Evolutionary conservation across 1,139 yeast species (phyloP), one percentile per base, ranked within the genome.

Genomic region (Debaryomycetaceae sp.): DNA sequence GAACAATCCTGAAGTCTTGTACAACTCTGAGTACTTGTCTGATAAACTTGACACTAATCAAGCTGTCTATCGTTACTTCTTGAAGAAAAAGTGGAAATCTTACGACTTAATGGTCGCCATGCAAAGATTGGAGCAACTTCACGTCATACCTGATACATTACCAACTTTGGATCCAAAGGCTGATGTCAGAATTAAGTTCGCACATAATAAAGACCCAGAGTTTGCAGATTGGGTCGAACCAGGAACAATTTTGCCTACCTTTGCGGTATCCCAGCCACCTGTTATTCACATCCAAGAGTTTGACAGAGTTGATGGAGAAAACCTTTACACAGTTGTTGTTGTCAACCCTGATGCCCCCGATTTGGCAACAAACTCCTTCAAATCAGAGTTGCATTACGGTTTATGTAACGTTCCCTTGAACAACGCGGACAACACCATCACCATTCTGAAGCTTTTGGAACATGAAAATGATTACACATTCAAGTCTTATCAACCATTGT

Each of bases 321-420:
- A 76, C 40, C 65, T 79, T 41, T 92, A 88, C 64, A 81, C 97
- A 1, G 74, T 91, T 7, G 61, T 91, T 36, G 64, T 92, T 41
- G 94, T 92, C 16, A 92, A 92, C 59, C 97, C 98, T 17, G 99
- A 92, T 61, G 81, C 83, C 37, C 97, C 98, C 18, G 89, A 91
- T 54, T 59, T 87, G 42, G 70, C 63, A 33, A 72, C 66, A 29
- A 91, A 92, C 66, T 66, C 87, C 1, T 92, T 67, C 67, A 71
- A 72, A 42, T 87, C 96, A 6, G 76, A 81, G 4, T 69, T 92
- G 46, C 86, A 85, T 50, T 92, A 87, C 75, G 96, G 91, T 1
- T 71, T 92, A 45, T 64, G 79, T 41, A 86, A 92, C 59, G 75
- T 91, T 32, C 72, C 78, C 34, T 63, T 89, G 34, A 65, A 74